phyloP scores from a whole-genome alignment of 768 basidiomycete species.

The Ephemerocybe angulata region DNA sequence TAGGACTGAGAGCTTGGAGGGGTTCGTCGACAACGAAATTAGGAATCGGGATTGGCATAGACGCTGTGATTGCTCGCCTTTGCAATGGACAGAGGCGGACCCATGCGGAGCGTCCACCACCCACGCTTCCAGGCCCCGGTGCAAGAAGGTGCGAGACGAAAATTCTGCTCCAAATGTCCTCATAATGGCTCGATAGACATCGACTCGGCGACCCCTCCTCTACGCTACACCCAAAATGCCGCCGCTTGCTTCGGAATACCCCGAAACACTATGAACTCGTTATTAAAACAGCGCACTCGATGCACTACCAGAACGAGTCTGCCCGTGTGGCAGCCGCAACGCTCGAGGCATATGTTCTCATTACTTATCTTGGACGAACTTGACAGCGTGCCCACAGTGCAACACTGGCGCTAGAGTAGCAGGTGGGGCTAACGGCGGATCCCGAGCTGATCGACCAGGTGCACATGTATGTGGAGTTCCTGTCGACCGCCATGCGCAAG shows the following conservation, averaged over 20 bases:
- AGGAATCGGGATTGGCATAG: conserved; percentile 67
- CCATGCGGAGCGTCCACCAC: conserved; percentile 58
- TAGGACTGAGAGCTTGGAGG: conserved; percentile 66
- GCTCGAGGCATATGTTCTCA: conserved; percentile 70
- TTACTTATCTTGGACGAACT: conserved; percentile 69
- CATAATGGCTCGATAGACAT: conserved; percentile 38
- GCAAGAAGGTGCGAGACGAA: conserved; percentile 47
- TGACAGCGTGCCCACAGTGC: conserved; percentile 53
- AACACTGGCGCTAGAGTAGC: conserved; percentile 66
- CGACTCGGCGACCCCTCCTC: conserved; percentile 64
- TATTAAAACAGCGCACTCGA: conserved; percentile 44
- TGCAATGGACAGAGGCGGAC: conserved; percentile 74
- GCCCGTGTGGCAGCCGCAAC: conserved; percentile 68
- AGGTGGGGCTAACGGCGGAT: conserved; percentile 67
- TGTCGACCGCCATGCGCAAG: conserved; percentile 61
- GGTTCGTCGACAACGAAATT: conserved; percentile 67
- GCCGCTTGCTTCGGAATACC: conserved; percentile 60
- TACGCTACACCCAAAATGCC: conserved; percentile 62
- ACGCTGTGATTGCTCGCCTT: conserved; percentile 70
- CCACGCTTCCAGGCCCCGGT: conserved; percentile 63
- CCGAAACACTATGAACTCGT: conserved; percentile 63
- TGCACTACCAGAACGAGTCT: conserved; percentile 67
- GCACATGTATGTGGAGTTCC: conserved; percentile 69
- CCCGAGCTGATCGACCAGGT: conserved; percentile 66
- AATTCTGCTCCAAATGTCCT: not conserved